Base-by-base conservation (phyloP, 2,329 filamentous ascomycete genomes). In the Ophiostoma piceae region DNA sequence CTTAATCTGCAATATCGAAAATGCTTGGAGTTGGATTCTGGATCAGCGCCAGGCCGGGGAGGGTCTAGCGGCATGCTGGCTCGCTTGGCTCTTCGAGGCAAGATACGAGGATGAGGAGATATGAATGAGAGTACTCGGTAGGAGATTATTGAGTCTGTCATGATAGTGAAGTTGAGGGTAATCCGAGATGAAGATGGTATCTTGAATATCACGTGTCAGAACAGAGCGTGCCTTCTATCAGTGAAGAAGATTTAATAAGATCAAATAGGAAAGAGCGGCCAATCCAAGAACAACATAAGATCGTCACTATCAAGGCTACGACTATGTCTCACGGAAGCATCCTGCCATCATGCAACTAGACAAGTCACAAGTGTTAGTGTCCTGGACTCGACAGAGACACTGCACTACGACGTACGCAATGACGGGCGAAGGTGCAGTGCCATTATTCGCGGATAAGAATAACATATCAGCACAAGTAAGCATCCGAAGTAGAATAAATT, bases 41-140 rank as follows among this genome's bases (percentile, higher is more conserved):
- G 70, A 66, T 70, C 70, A 71, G 71, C 71, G 68, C 70, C 70
- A 72, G 41, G 62, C 71, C 70, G 26, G 67, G 67, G 22, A 16
- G 1, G 54, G 69, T 19, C 54, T 71, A 71, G 71, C 64, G 67
- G 71, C 66, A 67, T 60, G 60, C 66, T 65, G 62, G n/a, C n/a
- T 67, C 60, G 66, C 60, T 71, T 69, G 70, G 37, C 29, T 69
- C 51, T 32, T 64, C 57, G 51, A 54, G 26, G 54, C 47, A 51
- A 41, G 64, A 32, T 37, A 51, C 51, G n/a, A 62, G 14, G 51
- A 57, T 26, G 51, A 57, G 51, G 51, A 57, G 51, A 26, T 57
- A 26, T 26, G 51, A 26, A 26, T 26, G 26, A 11, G 19, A 19
- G 43, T 47, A 47, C 43, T 47, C n/a, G 5, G 47, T 54, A 29